Evolutionary conservation across 2,329 filamentous ascomycete genomes (phyloP).

Genomic region (Aspergillus texensis): DNA sequence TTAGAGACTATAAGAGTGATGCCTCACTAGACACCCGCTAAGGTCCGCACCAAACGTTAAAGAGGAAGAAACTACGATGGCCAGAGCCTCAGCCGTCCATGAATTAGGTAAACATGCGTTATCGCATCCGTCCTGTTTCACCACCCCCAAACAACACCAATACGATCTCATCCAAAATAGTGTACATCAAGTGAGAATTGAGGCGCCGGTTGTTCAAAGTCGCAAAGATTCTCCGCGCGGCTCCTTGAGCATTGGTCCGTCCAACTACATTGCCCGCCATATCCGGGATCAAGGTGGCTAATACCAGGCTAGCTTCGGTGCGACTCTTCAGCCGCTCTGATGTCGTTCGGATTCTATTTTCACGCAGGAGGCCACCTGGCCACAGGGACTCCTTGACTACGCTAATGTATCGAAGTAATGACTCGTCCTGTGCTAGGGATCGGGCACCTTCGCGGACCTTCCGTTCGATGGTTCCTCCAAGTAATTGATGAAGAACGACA

Average conservation of each 20-base stretch:
- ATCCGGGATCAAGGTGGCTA: conserved; percentile 88
- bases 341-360: conserved; percentile 60
- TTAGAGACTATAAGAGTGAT: neutral
- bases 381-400: conserved; percentile 78
- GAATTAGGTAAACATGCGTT: neutral
- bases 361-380: conserved; percentile 61
- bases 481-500: conserved; percentile 90
- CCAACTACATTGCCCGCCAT: conserved; percentile 92
- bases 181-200: conserved; percentile 75
- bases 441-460: conserved; percentile 87
- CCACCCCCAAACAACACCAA: conserved; percentile 61
- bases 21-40: neutral
- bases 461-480: conserved; percentile 93
- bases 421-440: conserved; percentile 74
- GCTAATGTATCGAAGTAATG: conserved; percentile 73
- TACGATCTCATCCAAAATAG: conserved; percentile 70
- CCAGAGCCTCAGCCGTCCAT: neutral
- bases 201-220: conserved; percentile 87
- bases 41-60: neutral
- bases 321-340: conserved; percentile 78
- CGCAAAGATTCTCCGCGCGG: conserved; percentile 84
- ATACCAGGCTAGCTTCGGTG: conserved; percentile 83
- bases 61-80: neutral
- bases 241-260: conserved; percentile 84
- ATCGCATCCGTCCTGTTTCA: conserved; percentile 16